phyloP scores from a whole-genome alignment of 228 moss, liverwort and hornwort species.

The Sphagnum magellanicum region DNA sequence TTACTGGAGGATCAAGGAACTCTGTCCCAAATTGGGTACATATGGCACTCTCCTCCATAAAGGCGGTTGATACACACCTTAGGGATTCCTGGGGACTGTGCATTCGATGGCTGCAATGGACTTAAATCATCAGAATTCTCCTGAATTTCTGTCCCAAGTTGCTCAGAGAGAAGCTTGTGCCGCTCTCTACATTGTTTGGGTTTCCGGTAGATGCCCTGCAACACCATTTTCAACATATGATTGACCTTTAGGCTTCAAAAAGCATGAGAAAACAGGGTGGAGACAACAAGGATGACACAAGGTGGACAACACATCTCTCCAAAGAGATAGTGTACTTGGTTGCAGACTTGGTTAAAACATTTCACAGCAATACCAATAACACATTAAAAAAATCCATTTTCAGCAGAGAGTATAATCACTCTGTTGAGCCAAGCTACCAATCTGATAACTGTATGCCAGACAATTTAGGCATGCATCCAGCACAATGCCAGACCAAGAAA shows the following conservation, averaged over 20 bases:
- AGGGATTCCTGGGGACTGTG: slow-evolving; percentile 10
- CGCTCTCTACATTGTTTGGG: slow-evolving; percentile 79
- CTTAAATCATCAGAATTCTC: slow-evolving; percentile 66
- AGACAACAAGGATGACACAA: neutral
- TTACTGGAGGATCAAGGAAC: neutral
- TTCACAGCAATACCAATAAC: neutral
- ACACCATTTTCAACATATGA: neutral
- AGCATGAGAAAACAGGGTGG: neutral
- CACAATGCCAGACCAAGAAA: too few relatives aligned
- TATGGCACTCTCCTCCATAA: neutral
- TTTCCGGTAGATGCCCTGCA: slow-evolving; percentile 70
- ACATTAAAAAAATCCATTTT: neutral
- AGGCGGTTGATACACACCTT: neutral
- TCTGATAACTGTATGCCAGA: too few relatives aligned
- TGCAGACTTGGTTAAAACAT: neutral
- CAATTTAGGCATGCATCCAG: too few relatives aligned
- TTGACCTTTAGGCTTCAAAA: neutral
- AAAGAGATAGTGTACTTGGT: neutral
- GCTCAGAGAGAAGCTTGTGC: slow-evolving; percentile 56
- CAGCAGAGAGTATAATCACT: too few relatives aligned
- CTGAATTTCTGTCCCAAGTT: slow-evolving; percentile 41
- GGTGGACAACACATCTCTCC: neutral
- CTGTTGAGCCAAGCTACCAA: too few relatives aligned
- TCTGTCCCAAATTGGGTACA: neutral
- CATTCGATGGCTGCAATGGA: slow-evolving; percentile 31